Conservation (phyloP, 192 early-diverging fungal genomes). For the Backusella sp. region DNA sequence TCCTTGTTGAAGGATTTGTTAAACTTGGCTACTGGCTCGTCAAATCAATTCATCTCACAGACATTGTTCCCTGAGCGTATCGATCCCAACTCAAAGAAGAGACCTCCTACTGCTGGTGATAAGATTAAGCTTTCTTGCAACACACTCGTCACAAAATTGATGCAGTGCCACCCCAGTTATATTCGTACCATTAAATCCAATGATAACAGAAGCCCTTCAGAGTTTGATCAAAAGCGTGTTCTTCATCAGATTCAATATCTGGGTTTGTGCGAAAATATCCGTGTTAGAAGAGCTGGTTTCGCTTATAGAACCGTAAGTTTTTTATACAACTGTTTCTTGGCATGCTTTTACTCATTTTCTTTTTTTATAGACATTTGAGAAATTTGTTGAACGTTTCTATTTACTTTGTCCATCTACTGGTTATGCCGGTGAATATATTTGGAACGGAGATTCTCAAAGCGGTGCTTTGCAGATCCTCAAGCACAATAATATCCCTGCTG, state of each 20-base stretch:
- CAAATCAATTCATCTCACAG: slow-evolving; percentile 70
- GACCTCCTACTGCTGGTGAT: slow-evolving; percentile 96
- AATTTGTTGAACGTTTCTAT: slow-evolving; percentile 72
- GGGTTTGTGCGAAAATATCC: slow-evolving; percentile 96
- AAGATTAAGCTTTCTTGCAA: slow-evolving; percentile 89
- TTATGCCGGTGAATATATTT: slow-evolving; percentile 80
- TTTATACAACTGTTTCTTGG: background rate
- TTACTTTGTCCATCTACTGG: slow-evolving; percentile 71
- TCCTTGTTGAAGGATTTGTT: slow-evolving; percentile 92
- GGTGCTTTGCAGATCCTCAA: slow-evolving; percentile 82
- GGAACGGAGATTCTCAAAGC: slow-evolving; percentile 72
- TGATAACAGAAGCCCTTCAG: slow-evolving; percentile 86
- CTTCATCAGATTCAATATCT: slow-evolving; percentile 98
- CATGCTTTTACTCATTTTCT: slow-evolving; percentile 11
- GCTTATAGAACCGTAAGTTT: slow-evolving; percentile 63
- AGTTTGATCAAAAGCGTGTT: slow-evolving; percentile 90
- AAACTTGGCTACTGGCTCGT: slow-evolving; percentile 76
- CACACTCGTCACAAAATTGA: slow-evolving; percentile 90
- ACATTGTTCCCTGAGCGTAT: slow-evolving; percentile 89
- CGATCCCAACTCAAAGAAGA: slow-evolving; percentile 86
- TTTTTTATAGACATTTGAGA: slow-evolving; percentile 33
- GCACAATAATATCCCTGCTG: slow-evolving; percentile 76
- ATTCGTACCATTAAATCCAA: slow-evolving; percentile 99
- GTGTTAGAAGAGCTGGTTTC: slow-evolving; percentile 96
- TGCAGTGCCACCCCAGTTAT: slow-evolving; percentile 94